phyloP scores from a whole-genome alignment of 2,329 filamentous ascomycete species.

The Aspergillus hortae region DNA sequence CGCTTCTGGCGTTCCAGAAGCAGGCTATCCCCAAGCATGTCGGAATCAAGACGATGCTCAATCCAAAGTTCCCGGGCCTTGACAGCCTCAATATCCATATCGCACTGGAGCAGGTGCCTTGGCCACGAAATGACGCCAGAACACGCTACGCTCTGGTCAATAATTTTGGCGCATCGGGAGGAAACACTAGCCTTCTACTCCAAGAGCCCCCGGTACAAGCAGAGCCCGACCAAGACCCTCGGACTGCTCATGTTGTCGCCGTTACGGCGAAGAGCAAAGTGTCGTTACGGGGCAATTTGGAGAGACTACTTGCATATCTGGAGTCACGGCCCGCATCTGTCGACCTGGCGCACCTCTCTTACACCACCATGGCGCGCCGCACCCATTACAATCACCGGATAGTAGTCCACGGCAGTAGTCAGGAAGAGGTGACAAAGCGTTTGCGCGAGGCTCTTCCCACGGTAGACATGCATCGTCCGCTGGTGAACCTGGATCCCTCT shows the following conservation, averaged over 20 bases:
- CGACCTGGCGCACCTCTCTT: conserved; percentile 50
- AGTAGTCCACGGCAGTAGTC: background rate
- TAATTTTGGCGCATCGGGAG: conserved; percentile 67
- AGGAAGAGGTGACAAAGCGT: no score
- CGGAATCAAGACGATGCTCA: conserved; percentile 57
- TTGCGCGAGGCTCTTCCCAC: no score
- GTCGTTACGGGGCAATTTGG: conserved; percentile 50
- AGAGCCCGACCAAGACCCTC: conserved; percentile 48
- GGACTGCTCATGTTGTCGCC: conserved; percentile 53
- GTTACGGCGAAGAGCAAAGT: conserved; percentile 52
- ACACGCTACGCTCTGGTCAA: conserved; percentile 48
- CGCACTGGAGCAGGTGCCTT: conserved; percentile 40
- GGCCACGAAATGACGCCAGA: conserved; percentile 13
- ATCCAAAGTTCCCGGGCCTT: conserved; percentile 30
- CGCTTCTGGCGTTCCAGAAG: conserved; percentile 62
- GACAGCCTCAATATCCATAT: conserved; percentile 28
- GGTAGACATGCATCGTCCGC: no score
- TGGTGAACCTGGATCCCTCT: no score
- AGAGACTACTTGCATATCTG: conserved; percentile 48
- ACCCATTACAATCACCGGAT: conserved; percentile 39
- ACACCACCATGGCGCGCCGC: conserved; percentile 62
- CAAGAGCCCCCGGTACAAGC: conserved; percentile 55
- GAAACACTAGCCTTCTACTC: conserved; percentile 62
- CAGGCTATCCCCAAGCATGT: conserved; percentile 62
- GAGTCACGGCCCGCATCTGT: background rate